These are phyloP conservation scores for Dothideomycetes sp. DNA, from an alignment of 2,329 filamentous ascomycete species.

Conservation along the genomic window DNA sequence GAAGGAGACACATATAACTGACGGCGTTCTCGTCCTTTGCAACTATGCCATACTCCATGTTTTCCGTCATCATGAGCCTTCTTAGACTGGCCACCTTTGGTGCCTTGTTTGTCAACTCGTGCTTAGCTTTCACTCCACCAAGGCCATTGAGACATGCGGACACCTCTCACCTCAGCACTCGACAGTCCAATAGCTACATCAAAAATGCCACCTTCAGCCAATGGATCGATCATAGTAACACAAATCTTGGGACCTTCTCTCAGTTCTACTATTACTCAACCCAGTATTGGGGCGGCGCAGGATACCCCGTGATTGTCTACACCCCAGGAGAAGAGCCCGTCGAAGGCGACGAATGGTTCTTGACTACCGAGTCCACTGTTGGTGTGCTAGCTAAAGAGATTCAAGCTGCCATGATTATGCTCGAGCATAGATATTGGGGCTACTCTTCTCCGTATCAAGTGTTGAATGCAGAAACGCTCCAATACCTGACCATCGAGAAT, in stretches of 20 bases:
- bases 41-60: too few species aligned
- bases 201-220: constrained; percentile 41
- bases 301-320: constrained; percentile 36
- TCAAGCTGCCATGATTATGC: constrained; percentile 40
- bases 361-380: constrained; percentile 15
- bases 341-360: constrained; percentile 28
- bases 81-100: too few species aligned
- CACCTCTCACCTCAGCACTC: too few species aligned
- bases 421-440: constrained; percentile 51
- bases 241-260: constrained; percentile 43
- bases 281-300: constrained; percentile 41
- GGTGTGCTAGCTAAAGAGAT: constrained; percentile 42
- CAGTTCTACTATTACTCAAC: constrained; percentile 44
- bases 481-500: constrained; percentile 45
- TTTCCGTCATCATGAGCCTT: too few species aligned
- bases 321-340: constrained; percentile 40
- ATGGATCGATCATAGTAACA: constrained; percentile 47
- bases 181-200: too few species aligned
- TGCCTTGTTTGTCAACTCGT: too few species aligned
- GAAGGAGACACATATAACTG: too few species aligned
- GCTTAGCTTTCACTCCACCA: too few species aligned
- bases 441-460: constrained; percentile 40
- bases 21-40: too few species aligned
- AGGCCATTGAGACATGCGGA: too few species aligned
- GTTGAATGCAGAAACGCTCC: constrained; percentile 41